These are phyloP conservation scores for Alternaria atra DNA, from an alignment of 2,329 filamentous ascomycete genomes.

Conservation along the genomic window DNA sequence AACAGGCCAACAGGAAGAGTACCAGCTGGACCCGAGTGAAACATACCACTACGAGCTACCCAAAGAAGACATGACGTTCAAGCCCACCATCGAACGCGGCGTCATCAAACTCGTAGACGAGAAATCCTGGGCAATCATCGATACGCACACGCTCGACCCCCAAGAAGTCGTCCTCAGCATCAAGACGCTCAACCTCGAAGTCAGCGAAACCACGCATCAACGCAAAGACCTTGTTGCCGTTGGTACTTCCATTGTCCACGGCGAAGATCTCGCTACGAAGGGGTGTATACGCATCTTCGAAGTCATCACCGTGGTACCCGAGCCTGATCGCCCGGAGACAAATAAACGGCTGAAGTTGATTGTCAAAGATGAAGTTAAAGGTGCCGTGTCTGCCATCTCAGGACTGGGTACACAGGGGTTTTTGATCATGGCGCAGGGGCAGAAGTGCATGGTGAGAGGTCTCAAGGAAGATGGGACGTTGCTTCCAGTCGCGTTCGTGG, in stretches of 20 bases:
- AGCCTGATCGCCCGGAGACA: constrained; percentile 85
- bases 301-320: constrained; percentile 88
- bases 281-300: constrained; percentile 92
- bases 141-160: constrained; percentile 75
- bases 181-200: constrained; percentile 83
- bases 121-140: constrained; percentile 78
- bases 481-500: constrained; percentile 94
- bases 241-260: constrained; percentile 84
- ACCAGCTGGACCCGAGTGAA: constrained; percentile 80
- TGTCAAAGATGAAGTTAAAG: constrained; percentile 89
- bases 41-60: constrained; percentile 85
- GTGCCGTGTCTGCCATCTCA: constrained; percentile 86
- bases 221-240: constrained; percentile 82
- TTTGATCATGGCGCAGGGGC: constrained; percentile 88
- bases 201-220: constrained; percentile 90
- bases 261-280: constrained; percentile 87
- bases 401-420: constrained; percentile 88
- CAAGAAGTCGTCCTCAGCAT: constrained; percentile 83
- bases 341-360: constrained; percentile 85
- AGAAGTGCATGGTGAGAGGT: constrained; percentile 96
- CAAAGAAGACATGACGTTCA: constrained; percentile 66
- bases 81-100: constrained; percentile 75
- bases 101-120: constrained; percentile 82
- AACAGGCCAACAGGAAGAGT: constrained; percentile 73
- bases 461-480: constrained; percentile 94